Percentiles rank a stretch among this genome's conserved stretches.
Conservation (phyloP, 2,329 filamentous ascomycete genomes). For the Rhinocladiella similis region DNA sequence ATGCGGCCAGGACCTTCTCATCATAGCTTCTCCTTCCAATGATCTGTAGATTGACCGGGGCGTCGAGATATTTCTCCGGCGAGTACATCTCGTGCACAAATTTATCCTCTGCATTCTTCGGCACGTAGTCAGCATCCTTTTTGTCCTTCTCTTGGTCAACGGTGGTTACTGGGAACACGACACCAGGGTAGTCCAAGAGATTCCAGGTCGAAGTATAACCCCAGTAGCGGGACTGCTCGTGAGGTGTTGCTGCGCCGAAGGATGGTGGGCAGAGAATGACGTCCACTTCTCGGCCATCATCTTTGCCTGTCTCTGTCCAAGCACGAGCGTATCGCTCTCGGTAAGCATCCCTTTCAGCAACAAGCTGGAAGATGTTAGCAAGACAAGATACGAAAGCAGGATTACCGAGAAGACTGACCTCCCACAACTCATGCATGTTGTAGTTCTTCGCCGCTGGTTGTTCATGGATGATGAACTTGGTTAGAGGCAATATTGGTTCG, state of each 20-base stretch:
- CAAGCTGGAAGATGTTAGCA: not conserved
- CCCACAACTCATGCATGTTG: constrained; percentile 38
- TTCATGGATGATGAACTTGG: constrained; percentile 58
- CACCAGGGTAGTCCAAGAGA: constrained; percentile 64
- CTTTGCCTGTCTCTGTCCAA: constrained; percentile 44
- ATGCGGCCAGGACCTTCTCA: constrained; percentile 49
- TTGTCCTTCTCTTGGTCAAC: constrained; percentile 45
- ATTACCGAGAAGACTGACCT: not conserved
- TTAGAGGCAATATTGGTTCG: constrained; percentile 60
- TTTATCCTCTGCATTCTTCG: constrained; percentile 38
- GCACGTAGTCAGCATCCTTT: constrained; percentile 22
- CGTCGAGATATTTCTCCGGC: constrained; percentile 49
- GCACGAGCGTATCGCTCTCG: constrained; percentile 44
- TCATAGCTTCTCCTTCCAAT: constrained; percentile 56
- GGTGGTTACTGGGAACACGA: constrained; percentile 59
- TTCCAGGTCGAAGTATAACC: constrained; percentile 69
- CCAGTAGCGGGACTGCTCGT: constrained; percentile 59
- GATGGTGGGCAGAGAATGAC: constrained; percentile 52
- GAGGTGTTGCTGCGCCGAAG: constrained; percentile 39
- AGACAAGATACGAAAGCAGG: constrained; percentile 29
- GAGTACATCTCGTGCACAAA: constrained; percentile 46
- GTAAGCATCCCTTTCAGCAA: constrained; percentile 44
- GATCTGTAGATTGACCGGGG: constrained; percentile 55
- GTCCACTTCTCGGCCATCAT: constrained; percentile 51
- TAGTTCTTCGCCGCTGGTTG: constrained; percentile 50